Evolutionary conservation across 805 yeast species (phyloP), one percentile per base, ranked within the genome.

Genomic region (Metschnikowia continentalis): DNA sequence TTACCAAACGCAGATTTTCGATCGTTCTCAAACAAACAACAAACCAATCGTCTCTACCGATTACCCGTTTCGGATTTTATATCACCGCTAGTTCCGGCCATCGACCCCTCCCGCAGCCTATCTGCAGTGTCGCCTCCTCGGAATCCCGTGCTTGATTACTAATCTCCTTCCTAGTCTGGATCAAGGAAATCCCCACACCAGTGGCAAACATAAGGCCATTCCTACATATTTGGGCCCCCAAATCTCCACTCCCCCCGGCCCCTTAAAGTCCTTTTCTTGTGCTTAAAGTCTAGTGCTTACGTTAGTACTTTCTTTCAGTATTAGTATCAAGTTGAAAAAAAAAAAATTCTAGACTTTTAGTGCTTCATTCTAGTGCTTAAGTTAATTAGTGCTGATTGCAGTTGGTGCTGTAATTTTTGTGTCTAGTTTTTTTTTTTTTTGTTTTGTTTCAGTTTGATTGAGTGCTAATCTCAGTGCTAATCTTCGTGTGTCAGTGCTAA

Each of bases 21-120:
- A 42, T 32, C 35, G 32, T 42, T 42, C 46, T 42, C 46, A 42
- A 42, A 42, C 46, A 42, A 42, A 42, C 46, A 42, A 42, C 46
- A 19, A 42, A 42, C 46, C 32, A 32, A 20, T 5, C 46, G 46
- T 20, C 32, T 11, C 32, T 10, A 42, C 22, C 46, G 38, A 33
- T n/a, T 32, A 20, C 46, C n/a, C 17, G 46, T 17, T n/a, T 32
- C 37, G 46, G 38, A 32, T 32, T 32, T 32, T 26, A 26, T 19
- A 32, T 4, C 35, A 17, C 45, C 11, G 32, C 42, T 22, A 38
- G 15, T 23, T n/a, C 32, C 45, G 45, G 45, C 45, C 36, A 39
- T 23, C 30, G 32, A 26, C 43, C n/a, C 6, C 15, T 15, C 35
- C 22, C 33, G 32, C 42, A 39, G 42, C 42, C 6, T 11, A 20